Evolutionary conservation across 2,329 filamentous ascomycete genomes (phyloP).

Genomic region (Epichloe gansuensis): DNA sequence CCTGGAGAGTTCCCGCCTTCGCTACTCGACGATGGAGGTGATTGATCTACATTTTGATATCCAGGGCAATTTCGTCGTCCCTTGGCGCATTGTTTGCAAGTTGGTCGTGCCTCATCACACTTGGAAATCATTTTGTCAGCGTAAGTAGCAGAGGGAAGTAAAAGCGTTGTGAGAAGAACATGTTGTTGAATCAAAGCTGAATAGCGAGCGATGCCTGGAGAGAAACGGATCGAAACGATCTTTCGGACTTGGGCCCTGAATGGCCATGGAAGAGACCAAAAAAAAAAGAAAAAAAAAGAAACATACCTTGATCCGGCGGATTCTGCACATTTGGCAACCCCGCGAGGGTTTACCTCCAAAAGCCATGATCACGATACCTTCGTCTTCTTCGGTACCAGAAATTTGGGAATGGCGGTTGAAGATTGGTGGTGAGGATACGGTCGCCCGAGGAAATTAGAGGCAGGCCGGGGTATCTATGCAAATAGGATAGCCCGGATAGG

Average conservation of each 20-base stretch:
- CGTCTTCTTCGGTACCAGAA: not conserved
- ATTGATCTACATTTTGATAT: conserved; percentile 56
- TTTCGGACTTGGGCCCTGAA: not conserved
- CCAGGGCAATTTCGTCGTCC: conserved; percentile 50
- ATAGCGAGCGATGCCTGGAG: too few species aligned
- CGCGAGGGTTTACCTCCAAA: conserved; percentile 52
- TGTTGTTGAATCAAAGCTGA: too few species aligned
- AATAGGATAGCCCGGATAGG: not conserved
- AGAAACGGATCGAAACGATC: not conserved
- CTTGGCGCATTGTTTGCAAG: conserved; percentile 51
- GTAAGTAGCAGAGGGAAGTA: too few species aligned
- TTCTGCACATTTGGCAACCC: conserved; percentile 64
- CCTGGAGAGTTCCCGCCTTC: conserved; percentile 36
- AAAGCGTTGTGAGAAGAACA: too few species aligned
- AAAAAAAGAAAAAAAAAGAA: not conserved
- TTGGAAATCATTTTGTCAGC: conserved; percentile 16
- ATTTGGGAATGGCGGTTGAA: not conserved
- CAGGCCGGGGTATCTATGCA: not conserved
- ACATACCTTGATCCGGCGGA: conserved; percentile 56
- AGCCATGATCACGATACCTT: conserved; percentile 33
- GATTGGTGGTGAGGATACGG: not conserved
- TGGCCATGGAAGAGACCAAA: too few species aligned
- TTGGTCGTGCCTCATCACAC: conserved; percentile 56
- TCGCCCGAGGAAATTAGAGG: not conserved
- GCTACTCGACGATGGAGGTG: conserved; percentile 16